Conservation (phyloP, 495 filamentous ascomycete genomes). For the Lichina pygmaea region DNA sequence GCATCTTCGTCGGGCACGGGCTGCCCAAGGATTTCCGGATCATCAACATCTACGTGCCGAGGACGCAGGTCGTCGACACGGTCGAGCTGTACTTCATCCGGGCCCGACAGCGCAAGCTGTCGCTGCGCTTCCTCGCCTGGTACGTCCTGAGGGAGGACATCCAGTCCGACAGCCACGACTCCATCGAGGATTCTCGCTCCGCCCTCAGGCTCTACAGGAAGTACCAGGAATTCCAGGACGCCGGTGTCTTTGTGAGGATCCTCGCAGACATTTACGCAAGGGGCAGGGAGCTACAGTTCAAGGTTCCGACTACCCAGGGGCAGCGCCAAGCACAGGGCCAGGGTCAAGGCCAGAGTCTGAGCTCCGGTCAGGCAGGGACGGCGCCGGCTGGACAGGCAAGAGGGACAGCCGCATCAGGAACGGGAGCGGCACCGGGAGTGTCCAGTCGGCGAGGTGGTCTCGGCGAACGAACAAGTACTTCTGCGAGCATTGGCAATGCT, state of each 20-base stretch:
- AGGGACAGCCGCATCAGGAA: too few relatives aligned
- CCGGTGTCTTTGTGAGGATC: conserved; percentile 51
- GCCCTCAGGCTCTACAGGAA: conserved; percentile 76
- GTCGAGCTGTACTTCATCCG: conserved; percentile 61
- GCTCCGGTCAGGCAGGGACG: too few relatives aligned
- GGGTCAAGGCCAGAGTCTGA: too few relatives aligned
- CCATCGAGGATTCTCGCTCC: conserved; percentile 75
- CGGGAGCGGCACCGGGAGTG: too few relatives aligned
- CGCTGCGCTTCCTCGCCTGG: conserved; percentile 70
- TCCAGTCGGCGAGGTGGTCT: too few relatives aligned
- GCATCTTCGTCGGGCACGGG: conserved; percentile 80
- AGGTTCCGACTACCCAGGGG: not conserved
- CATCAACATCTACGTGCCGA: conserved; percentile 90
- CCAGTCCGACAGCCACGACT: conserved; percentile 72
- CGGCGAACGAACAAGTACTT: too few relatives aligned
- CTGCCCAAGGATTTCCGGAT: conserved; percentile 85
- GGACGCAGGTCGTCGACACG: conserved; percentile 76
- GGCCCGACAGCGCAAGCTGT: conserved; percentile 44
- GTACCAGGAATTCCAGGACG: conserved; percentile 66
- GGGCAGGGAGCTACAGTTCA: conserved; percentile 44
- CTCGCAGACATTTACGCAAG: conserved; percentile 55
- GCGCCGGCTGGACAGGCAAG: too few relatives aligned
- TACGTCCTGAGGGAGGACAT: conserved; percentile 73
- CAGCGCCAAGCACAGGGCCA: too few relatives aligned
- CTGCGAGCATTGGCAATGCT: too few relatives aligned